A percentile compares a stretch with the other conserved stretches of the same genome.
Evolutionary conservation across 805 yeast species (phyloP).

Genomic region (Wickerhamomyces alni): DNA sequence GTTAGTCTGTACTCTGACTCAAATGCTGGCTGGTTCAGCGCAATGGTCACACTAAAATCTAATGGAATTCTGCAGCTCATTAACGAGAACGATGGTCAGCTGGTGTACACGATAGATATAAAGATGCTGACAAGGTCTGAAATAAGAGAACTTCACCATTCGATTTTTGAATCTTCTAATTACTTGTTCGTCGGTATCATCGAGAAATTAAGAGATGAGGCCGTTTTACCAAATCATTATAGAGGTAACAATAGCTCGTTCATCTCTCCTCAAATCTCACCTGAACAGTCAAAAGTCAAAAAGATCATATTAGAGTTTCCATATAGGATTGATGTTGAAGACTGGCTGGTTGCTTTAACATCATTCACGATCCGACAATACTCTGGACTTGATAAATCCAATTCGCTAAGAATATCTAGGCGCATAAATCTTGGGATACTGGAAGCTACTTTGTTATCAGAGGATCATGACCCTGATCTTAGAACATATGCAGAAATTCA

Average conservation of each 20-base stretch:
- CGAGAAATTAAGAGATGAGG: conserved; percentile 40
- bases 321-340: conserved; percentile 63
- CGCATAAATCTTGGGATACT: conserved; percentile 50
- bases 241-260: conserved; percentile 1
- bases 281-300: conserved; percentile 20
- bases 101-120: conserved; percentile 53
- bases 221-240: conserved; percentile 5
- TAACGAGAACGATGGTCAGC: conserved; percentile 57
- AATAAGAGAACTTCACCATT: conserved; percentile 56
- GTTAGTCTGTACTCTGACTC: conserved; percentile 14
- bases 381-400: conserved; percentile 25
- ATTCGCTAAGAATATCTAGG: conserved; percentile 45
- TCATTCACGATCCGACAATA: conserved; percentile 58
- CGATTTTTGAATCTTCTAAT: conserved; percentile 54
- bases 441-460: conserved; percentile 43
- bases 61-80: conserved; percentile 57
- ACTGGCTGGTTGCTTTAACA: conserved; percentile 66
- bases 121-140: conserved; percentile 50
- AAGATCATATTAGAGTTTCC: conserved; percentile 58
- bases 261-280: conserved; percentile 20
- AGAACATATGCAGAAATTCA: conserved; percentile 61
- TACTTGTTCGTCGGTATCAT: conserved; percentile 54
- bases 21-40: conserved; percentile 62
- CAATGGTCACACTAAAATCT: conserved; percentile 64
- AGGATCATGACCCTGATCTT: conserved; percentile 1